Evolutionary conservation across 495 filamentous ascomycete genomes (phyloP), one percentile per base, ranked within the genome.

Genomic region (Cercophora scortea): DNA sequence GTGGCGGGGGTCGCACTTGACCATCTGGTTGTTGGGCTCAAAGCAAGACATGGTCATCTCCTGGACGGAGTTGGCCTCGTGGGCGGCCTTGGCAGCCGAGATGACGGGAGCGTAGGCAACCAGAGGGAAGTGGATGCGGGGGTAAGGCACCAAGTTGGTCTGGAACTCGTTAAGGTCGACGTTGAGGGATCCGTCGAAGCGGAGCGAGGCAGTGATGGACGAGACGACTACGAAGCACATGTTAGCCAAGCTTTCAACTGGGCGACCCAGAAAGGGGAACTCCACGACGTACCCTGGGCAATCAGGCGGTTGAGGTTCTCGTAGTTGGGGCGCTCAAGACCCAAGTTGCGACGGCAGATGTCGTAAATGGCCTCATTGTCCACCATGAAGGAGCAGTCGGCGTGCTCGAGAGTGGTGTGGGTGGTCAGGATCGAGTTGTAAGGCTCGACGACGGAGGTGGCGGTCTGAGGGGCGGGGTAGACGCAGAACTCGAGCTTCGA

Each of bases 361-460:
- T 97, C 94, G 73, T 97, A 98, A 73, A 98, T 95, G 61, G 93
- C 93, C 77, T 98, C 93, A 70, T 98, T 98, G 74, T 98, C 93
- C 57, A 98, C 94, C 85, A 98, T 90, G 83, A 98, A 98, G 59
- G 87, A 92, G 80, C 93, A 98, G 79, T 98, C 93, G 54, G 91
- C 95, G 79, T 98, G 90, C 82, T 97, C 94, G 39, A 97, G 85
- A 61, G 94, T 98, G 62, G 90, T 97, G 79, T 98, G 93, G 52
- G 93, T 98, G 60, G 94, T 95, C 51, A 98, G 80, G 71, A 97
- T 96, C 47, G 94, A 95, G 79, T 97, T 98, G 81, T 98, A 98
- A 25, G 93, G 93, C 80, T 98, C 93, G 57, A 98, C 93, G 50
- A 98, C 91, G 47, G 94, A 91, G 61, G 92, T 96, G 59, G 90